Evolutionary conservation across 129 eudicot genomes (phyloP).

Genomic region (Calendula officinalis): DNA sequence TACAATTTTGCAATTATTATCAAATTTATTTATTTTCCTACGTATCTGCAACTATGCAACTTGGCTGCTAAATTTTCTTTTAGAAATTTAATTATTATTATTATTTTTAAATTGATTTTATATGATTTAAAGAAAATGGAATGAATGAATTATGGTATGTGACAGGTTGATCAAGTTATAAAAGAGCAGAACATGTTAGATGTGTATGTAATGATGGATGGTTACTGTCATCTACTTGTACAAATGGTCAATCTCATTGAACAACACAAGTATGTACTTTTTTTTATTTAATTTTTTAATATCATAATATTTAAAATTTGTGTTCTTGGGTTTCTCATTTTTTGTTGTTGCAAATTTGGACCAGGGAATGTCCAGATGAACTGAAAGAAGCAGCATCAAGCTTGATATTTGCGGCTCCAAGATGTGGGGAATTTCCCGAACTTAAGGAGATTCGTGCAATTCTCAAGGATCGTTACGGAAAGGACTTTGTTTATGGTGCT

Average conservation of each 20-base stretch:
- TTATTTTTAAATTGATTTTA: too few relatives aligned
- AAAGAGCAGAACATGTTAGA: slow-evolving; percentile 93
- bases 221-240: slow-evolving; percentile 49
- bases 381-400: slow-evolving; percentile 69
- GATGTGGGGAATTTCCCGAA: slow-evolving; percentile 93
- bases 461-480: slow-evolving; percentile 64
- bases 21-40: too few relatives aligned
- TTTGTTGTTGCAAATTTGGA: background rate
- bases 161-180: slow-evolving; percentile 72
- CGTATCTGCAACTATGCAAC: too few relatives aligned
- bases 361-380: slow-evolving; percentile 72
- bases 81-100: background rate
- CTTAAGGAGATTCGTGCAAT: slow-evolving; percentile 71
- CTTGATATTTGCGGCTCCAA: slow-evolving; percentile 69
- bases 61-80: background rate
- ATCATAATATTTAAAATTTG: background rate
- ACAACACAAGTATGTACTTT: slow-evolving; percentile 48
- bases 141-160: background rate
- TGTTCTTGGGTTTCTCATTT: background rate
- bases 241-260: slow-evolving; percentile 64
- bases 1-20: too few relatives aligned
- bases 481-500: slow-evolving; percentile 66
- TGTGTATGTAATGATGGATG: slow-evolving; percentile 63
- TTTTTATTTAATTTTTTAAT: background rate
- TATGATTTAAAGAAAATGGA: background rate